These are phyloP conservation scores for Kuraishia hungarica DNA, from an alignment of 805 yeast genomes.

Conservation along the genomic window DNA sequence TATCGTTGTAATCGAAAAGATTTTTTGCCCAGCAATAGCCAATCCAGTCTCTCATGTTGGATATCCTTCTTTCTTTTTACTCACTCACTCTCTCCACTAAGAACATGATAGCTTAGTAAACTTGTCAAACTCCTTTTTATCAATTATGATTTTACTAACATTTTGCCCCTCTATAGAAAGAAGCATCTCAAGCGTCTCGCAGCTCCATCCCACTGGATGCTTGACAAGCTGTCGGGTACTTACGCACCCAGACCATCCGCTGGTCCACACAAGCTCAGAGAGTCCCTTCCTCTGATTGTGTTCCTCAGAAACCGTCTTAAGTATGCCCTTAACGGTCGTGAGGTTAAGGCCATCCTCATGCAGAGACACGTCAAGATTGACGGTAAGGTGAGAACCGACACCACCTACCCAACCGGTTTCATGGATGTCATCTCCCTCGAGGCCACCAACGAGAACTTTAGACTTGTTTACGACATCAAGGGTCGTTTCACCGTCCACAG, in stretches of 20 bases:
- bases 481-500: constrained; percentile 99
- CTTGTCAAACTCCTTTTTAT: neutral
- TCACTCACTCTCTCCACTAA: too few species aligned
- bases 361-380: constrained; percentile 98
- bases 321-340: constrained; percentile 98
- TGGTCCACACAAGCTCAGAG: constrained; percentile 99
- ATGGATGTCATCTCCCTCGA: constrained; percentile 97
- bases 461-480: constrained; percentile 96
- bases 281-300: constrained; percentile 93
- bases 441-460: constrained; percentile 99
- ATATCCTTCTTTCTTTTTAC: too few species aligned
- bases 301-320: constrained; percentile 97
- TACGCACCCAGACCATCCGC: constrained; percentile 99
- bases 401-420: constrained; percentile 99
- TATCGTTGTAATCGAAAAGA: too few species aligned
- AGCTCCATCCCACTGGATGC: constrained; percentile 99
- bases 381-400: constrained; percentile 98
- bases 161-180: constrained; percentile 48
- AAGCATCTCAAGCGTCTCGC: constrained; percentile 99
- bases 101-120: too few species aligned
- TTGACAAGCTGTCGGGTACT: constrained; percentile 98
- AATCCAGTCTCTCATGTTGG: too few species aligned
- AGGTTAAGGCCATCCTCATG: constrained; percentile 96
- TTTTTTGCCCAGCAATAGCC: too few species aligned
- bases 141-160: constrained; percentile 1